Evolutionary conservation across 2,329 filamentous ascomycete genomes (phyloP).

Genomic region (Aaosphaeria arxii): DNA sequence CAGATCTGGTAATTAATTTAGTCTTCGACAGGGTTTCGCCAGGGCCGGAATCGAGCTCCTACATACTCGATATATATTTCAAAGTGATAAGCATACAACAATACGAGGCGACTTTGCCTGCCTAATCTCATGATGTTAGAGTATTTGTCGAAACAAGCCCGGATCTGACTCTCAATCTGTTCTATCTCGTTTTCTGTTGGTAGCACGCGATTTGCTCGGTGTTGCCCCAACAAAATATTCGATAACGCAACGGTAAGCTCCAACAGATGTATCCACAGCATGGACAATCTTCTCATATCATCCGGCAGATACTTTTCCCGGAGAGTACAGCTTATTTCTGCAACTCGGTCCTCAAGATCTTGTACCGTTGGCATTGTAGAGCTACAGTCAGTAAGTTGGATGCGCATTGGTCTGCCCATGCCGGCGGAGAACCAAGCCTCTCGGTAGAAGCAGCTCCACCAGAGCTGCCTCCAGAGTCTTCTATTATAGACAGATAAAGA

Average conservation of each 20-base stretch:
- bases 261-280: not conserved
- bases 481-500: not conserved
- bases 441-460: constrained; percentile 1
- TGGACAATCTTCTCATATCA: not conserved
- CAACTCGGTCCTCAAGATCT: not conserved
- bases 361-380: not conserved
- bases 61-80: not conserved
- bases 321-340: not conserved
- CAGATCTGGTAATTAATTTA: not conserved
- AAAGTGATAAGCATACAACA: not conserved
- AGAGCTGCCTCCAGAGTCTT: not conserved
- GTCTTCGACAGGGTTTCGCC: not conserved
- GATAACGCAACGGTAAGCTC: not conserved
- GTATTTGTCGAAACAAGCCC: not conserved
- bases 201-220: not conserved
- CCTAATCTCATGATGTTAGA: not conserved
- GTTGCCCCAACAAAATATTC: not conserved
- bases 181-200: not conserved
- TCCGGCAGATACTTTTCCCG: not conserved
- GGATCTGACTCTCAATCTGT: not conserved
- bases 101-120: not conserved
- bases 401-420: constrained; percentile 1
- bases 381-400: not conserved
- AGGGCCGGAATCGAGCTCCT: not conserved
- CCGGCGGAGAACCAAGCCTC: not conserved